Percentiles rank a stretch among this genome's conserved stretches.
These are phyloP conservation scores for Orobanche coerulescens DNA, from an alignment of 257 asterid species.

Conservation along the genomic window DNA sequence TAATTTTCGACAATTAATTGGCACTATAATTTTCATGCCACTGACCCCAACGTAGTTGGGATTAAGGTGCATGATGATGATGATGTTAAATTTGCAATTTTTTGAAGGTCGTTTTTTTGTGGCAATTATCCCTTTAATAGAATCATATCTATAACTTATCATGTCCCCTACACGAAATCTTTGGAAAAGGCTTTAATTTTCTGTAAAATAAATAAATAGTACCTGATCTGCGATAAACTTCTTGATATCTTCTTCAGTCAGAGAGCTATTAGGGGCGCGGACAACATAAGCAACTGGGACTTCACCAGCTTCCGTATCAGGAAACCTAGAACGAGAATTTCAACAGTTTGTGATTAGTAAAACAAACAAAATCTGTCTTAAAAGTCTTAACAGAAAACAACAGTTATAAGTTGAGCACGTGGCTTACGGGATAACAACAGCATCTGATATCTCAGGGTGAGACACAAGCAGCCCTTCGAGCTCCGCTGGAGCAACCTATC, in stretches of 20 bases:
- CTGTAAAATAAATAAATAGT: background rate
- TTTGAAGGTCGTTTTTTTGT: too few relatives aligned
- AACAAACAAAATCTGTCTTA: background rate
- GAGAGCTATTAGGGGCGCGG: slow-evolving; percentile 73
- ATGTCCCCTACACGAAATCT: background rate
- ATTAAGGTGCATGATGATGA: too few relatives aligned
- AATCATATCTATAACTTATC: background rate
- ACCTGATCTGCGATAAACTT: slow-evolving; percentile 89
- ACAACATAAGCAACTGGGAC: slow-evolving; percentile 85
- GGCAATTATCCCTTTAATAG: too few relatives aligned
- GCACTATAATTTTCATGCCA: too few relatives aligned
- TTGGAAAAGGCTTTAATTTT: background rate
- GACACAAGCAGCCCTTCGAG: slow-evolving; percentile 92
- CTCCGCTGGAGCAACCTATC: slow-evolving; percentile 96
- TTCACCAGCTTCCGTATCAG: slow-evolving; percentile 99
- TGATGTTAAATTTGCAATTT: too few relatives aligned
- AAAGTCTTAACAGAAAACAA: background rate
- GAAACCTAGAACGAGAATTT: slow-evolving; percentile 41
- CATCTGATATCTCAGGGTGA: slow-evolving; percentile 86
- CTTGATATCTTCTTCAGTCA: slow-evolving; percentile 75
- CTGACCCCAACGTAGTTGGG: too few relatives aligned
- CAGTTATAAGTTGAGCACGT: background rate
- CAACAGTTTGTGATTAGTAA: background rate
- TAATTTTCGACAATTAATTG: too few relatives aligned
- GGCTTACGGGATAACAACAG: slow-evolving; percentile 90